Base-by-base conservation (phyloP, 371 early-diverging fungal genomes). In the Fennellomyces sp. region DNA sequence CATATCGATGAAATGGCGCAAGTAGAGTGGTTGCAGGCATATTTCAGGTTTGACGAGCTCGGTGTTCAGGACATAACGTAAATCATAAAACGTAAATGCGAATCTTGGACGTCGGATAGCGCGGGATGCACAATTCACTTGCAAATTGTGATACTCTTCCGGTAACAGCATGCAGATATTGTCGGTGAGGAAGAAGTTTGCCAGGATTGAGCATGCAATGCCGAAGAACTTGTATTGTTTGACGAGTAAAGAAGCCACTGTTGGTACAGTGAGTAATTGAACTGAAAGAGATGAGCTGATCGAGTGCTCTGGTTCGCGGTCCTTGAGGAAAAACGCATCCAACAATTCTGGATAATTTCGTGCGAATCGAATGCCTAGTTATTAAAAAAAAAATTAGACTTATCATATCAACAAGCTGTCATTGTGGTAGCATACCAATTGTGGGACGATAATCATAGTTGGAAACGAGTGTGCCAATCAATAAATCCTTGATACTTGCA, bases 241-340 rank as follows among this genome's bases (percentile, higher is more conserved):
- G 12, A 92, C 90, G 30, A 98, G 75, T 65, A 91, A 75, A 2
- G 86, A 81, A 2, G 96, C 92, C 17, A 97, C 87, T 2, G 93
- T 93, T 1, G 97, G 97, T 0, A 93, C 94, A 1, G 98, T 97
- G 68, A 97, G 91, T 11, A 97, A 72, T 72, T 98, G 98, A 21
- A 97, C 96, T 0, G 96, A 92, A 30, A 96, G 84, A 13, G 89
- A 84, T 45, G 45, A n/a, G 35, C 92, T 89, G 52, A 96, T 84
- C 2, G 94, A 92, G 42, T 91, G 86, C 64, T 95, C 94, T 6
- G 90, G 90, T 50, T 93, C 96, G 35, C 94, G 89, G 70, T 97
- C 95, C 64, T 88, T 88, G 21, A 88, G 80, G 41, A 95, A 83
- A 73, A 90, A 95, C 2, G 88, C 83, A 42, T 86, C 82, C 0